Conservation (phyloP, 371 early-diverging fungal genomes). For the Hamiltosporidium tvaerminnensis region DNA sequence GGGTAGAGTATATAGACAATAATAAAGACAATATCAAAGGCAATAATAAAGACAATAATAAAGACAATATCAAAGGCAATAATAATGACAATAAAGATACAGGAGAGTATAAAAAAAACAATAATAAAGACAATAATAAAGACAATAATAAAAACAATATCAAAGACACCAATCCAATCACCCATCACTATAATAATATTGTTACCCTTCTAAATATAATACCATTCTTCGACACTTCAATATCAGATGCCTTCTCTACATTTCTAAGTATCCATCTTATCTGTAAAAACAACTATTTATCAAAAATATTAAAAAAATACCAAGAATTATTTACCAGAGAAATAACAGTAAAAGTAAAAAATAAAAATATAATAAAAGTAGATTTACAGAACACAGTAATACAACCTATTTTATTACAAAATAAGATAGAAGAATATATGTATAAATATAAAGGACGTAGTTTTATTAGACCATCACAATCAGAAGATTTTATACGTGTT, state of each 20-base stretch:
- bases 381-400: conserved; percentile 27
- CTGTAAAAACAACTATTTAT: conserved; percentile 22
- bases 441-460: conserved; percentile 21
- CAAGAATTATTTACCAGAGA: conserved; percentile 12
- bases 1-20: no score
- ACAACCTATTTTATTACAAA: conserved; percentile 16
- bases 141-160: no score
- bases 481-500: conserved; percentile 49
- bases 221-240: conserved; percentile 36
- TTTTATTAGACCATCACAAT: conserved; percentile 48
- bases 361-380: conserved; percentile 26
- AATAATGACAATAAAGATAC: no score
- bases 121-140: no score
- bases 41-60: no score
- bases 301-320: conserved; percentile 6
- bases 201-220: no score
- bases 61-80: no score
- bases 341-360: conserved; percentile 29
- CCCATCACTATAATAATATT: no score
- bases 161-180: no score
- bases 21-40: no score
- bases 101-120: no score
- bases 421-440: conserved; percentile 20
- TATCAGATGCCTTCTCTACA: conserved; percentile 49
- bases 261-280: conserved; percentile 29